phyloP scores from a whole-genome alignment of 345 rosid species.

The Raphanus raphanistrum region DNA sequence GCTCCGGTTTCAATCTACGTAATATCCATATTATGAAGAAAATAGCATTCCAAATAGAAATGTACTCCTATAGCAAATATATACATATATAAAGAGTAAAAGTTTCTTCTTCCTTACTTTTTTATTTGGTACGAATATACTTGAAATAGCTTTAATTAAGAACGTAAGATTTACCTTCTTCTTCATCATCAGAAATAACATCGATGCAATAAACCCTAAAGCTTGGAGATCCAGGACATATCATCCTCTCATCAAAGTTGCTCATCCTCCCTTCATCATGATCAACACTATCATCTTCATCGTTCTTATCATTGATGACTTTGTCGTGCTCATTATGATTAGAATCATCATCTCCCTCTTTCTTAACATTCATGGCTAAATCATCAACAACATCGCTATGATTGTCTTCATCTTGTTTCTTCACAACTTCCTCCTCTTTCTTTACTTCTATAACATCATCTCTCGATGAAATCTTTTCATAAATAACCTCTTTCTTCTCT shows the following conservation, averaged over 20 bases:
- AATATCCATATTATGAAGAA: background rate
- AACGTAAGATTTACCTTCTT: conserved; percentile 29
- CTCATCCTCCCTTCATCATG: conserved; percentile 21
- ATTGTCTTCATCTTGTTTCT: conserved; percentile 27
- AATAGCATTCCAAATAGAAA: background rate
- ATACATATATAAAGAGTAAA: background rate
- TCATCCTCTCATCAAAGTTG: conserved; percentile 29
- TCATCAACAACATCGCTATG: background rate
- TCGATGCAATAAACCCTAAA: conserved; percentile 49
- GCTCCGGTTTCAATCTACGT: background rate
- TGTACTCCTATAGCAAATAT: background rate
- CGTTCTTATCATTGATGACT: conserved; percentile 8
- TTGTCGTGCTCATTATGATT: background rate
- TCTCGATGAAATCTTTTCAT: conserved; percentile 11
- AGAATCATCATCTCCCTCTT: background rate
- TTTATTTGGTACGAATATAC: background rate
- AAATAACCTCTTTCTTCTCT: conserved; percentile 35
- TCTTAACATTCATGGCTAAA: conserved; percentile 6
- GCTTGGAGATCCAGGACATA: conserved; percentile 46
- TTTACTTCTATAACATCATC: conserved; percentile 17
- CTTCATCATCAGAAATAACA: conserved; percentile 23
- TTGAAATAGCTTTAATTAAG: background rate
- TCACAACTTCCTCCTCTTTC: conserved; percentile 21
- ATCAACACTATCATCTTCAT: background rate
- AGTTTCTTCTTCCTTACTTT: background rate